Evolutionary conservation across 208 protist genomes (phyloP).

Genomic region (Wallacemonas collosoma): DNA sequence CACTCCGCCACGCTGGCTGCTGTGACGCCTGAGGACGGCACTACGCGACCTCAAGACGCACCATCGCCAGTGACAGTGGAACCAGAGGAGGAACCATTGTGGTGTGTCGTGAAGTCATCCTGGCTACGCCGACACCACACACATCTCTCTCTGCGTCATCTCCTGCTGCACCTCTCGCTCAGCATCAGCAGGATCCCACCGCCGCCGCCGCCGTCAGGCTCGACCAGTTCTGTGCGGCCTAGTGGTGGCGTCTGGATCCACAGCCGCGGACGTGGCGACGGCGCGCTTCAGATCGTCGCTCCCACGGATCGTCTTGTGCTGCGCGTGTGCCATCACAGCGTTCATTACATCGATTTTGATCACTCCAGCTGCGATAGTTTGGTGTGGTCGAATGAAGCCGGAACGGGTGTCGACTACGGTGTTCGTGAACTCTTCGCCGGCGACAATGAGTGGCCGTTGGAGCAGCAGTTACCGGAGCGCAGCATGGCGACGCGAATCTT

Average conservation of each 20-base stretch:
- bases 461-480: conserved; percentile 47
- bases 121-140: conserved; percentile 85
- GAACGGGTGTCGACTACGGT: conserved; percentile 60
- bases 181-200: conserved; percentile 18
- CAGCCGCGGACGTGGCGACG: no score
- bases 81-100: conserved; percentile 20
- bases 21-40: no score
- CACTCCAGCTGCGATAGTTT: conserved; percentile 78
- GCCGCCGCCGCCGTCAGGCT: not conserved
- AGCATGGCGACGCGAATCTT: conserved; percentile 68
- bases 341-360: conserved; percentile 64
- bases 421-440: conserved; percentile 79
- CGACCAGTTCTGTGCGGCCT: not conserved
- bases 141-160: conserved; percentile 48
- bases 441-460: conserved; percentile 70
- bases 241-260: no score
- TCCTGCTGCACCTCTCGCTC: conserved; percentile 50
- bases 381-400: conserved; percentile 72
- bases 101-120: conserved; percentile 44
- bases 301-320: conserved; percentile 75
- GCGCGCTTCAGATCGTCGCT: not conserved
- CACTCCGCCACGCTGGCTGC: no score
- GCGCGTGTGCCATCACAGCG: conserved; percentile 50
- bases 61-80: no score
- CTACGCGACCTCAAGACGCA: no score